Evolutionary conservation across 179 eudicot species (phyloP).

Genomic region (Silene noctiflora): DNA sequence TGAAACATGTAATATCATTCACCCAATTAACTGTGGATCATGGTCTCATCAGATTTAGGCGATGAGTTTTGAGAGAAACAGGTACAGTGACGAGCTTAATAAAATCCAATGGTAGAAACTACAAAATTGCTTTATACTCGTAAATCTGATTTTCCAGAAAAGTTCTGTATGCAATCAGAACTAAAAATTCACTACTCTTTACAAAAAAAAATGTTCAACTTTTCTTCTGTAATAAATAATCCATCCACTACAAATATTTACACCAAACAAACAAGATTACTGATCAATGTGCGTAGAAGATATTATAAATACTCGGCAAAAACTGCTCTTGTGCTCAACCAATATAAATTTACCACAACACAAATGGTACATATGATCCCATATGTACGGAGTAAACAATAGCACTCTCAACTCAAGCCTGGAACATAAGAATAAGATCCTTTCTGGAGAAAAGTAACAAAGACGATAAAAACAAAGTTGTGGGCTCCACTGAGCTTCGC

Average conservation of each 20-base stretch:
- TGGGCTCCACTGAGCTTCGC: slow-evolving; percentile 15
- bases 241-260: not conserved
- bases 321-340: not conserved
- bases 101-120: too few species aligned
- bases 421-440: slow-evolving; percentile 9
- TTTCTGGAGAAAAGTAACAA: not conserved
- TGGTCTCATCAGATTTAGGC: too few species aligned
- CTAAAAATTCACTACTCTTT: not conserved
- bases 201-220: not conserved
- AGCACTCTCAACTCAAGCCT: slow-evolving; percentile 3
- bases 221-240: not conserved
- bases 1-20: too few species aligned
- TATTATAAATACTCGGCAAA: not conserved
- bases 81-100: too few species aligned
- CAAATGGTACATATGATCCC: slow-evolving; percentile 13
- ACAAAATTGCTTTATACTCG: too few species aligned
- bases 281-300: not conserved
- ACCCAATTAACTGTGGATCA: too few species aligned
- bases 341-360: not conserved
- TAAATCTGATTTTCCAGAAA: not conserved
- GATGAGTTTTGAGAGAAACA: too few species aligned
- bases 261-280: not conserved
- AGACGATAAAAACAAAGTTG: slow-evolving; percentile 8
- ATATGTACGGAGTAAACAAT: slow-evolving; percentile 5
- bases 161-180: not conserved